Evolutionary conservation across 2,329 filamentous ascomycete species (phyloP).

Genomic region (Fusarium foetens): DNA sequence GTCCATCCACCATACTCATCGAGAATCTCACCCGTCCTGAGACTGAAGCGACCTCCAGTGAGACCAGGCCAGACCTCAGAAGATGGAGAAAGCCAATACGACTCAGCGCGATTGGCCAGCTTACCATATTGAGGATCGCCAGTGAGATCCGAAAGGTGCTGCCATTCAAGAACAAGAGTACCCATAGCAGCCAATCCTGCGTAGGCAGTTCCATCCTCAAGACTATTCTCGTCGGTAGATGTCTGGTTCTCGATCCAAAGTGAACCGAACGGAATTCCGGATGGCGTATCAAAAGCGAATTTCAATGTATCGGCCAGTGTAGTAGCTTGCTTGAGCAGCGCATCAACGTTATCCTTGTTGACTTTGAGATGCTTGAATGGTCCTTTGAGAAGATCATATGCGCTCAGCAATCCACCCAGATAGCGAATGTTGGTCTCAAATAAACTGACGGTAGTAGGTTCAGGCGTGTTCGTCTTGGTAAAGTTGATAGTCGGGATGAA

Average conservation of each 20-base stretch:
- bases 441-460: constrained; percentile 54
- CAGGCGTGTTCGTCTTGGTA: constrained; percentile 3
- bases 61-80: constrained; percentile 21
- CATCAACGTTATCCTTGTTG: constrained; percentile 59
- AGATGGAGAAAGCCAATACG: constrained; percentile 11
- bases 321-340: constrained; percentile 63
- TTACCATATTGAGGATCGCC: constrained; percentile 1
- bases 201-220: neutral
- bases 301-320: constrained; percentile 68
- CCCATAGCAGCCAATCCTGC: constrained; percentile 7
- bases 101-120: constrained; percentile 5
- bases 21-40: constrained; percentile 40
- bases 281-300: constrained; percentile 14
- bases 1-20: constrained; percentile 60
- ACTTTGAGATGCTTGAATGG: constrained; percentile 33
- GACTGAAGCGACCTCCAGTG: constrained; percentile 7
- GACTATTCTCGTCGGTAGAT: neutral
- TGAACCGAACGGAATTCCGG: neutral
- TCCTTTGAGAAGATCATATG: constrained; percentile 61
- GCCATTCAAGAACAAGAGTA: constrained; percentile 17
- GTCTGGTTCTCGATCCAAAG: constrained; percentile 17
- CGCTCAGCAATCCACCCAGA: constrained; percentile 62
- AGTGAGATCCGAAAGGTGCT: constrained; percentile 17
- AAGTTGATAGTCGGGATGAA: constrained; percentile 15
- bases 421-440: constrained; percentile 68